These are phyloP conservation scores for Trichophyton benhamiae DNA, from an alignment of 2,329 filamentous ascomycete genomes.

Conservation along the genomic window DNA sequence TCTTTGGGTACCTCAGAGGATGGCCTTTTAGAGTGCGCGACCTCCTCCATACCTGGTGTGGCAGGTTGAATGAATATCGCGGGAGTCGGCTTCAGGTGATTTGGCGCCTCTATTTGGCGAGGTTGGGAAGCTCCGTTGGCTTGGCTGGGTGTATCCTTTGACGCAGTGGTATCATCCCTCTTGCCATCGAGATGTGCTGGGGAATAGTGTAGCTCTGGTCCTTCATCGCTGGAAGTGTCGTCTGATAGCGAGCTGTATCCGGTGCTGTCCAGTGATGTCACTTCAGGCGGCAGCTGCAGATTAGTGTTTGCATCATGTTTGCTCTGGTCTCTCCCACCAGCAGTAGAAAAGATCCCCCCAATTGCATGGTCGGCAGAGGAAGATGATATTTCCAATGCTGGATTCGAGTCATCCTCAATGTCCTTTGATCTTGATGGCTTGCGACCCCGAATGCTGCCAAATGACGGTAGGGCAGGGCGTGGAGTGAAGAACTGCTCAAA, in stretches of 20 bases:
- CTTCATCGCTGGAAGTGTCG: conserved; percentile 30
- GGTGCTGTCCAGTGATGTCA: conserved; percentile 55
- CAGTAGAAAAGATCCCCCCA: conserved; percentile 38
- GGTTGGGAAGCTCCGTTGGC: conserved; percentile 4
- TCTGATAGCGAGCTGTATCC: conserved; percentile 52
- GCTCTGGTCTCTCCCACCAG: conserved; percentile 22
- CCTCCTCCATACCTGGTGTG: conserved; percentile 34
- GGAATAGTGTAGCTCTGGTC: conserved; percentile 13
- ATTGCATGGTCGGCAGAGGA: conserved; percentile 43
- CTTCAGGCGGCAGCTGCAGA: conserved; percentile 57
- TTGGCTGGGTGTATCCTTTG: background rate
- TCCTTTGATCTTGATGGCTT: conserved; percentile 17
- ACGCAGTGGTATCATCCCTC: conserved; percentile 6
- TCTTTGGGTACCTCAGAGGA: background rate
- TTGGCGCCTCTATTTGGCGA: conserved; percentile 6
- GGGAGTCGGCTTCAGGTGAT: conserved; percentile 18
- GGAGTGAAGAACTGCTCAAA: conserved; percentile 47
- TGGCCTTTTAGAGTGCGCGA: background rate
- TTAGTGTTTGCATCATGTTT: conserved; percentile 29
- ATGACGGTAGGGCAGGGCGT: conserved; percentile 47
- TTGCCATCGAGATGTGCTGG: background rate
- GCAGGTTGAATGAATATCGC: conserved; percentile 37
- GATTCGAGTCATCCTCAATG: background rate
- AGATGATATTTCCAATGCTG: conserved; percentile 24
- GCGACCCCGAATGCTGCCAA: conserved; percentile 48